These are phyloP conservation scores for Hymenochaete sp. DNA, from an alignment of 1,284 basidiomycete species.

Conservation along the genomic window DNA sequence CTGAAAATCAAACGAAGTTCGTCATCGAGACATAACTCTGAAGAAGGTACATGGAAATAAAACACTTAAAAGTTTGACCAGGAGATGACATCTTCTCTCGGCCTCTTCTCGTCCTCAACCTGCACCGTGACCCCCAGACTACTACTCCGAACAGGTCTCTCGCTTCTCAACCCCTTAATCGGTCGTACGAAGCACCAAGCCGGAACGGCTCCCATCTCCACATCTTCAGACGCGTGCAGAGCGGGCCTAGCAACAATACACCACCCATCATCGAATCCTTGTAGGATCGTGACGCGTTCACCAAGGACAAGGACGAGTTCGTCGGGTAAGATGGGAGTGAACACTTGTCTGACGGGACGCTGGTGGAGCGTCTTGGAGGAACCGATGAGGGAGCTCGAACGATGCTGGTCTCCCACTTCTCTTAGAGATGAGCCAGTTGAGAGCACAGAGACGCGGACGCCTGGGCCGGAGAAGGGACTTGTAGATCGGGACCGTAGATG, in stretches of 20 bases:
- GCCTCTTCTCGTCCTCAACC: constrained; percentile 28
- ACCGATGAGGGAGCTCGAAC: constrained; percentile 27
- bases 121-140: constrained; percentile 55
- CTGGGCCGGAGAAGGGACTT: constrained; percentile 10
- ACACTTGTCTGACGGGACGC: constrained; percentile 53
- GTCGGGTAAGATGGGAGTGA: constrained; percentile 60
- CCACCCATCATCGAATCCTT: constrained; percentile 68
- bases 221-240: constrained; percentile 25
- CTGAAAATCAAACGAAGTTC: neutral
- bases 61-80: constrained; percentile 55
- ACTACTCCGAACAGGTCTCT: constrained; percentile 51
- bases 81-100: constrained; percentile 45
- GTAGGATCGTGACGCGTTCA: constrained; percentile 51
- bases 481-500: constrained; percentile 7
- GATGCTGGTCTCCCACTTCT: too few species aligned
- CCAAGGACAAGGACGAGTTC: constrained; percentile 50
- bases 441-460: constrained; percentile 25
- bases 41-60: neutral
- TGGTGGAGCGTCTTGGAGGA: too few species aligned
- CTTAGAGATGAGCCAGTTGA: constrained; percentile 28
- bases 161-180: constrained; percentile 45
- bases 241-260: constrained; percentile 55
- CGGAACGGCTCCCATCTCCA: constrained; percentile 60
- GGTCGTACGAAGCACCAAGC: constrained; percentile 65
- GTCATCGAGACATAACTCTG: constrained; percentile 1